Percentiles rank a stretch among this genome's conserved stretches.
phyloP scores from a whole-genome alignment of 768 basidiomycete species.

The Phanerochaete sordida region DNA sequence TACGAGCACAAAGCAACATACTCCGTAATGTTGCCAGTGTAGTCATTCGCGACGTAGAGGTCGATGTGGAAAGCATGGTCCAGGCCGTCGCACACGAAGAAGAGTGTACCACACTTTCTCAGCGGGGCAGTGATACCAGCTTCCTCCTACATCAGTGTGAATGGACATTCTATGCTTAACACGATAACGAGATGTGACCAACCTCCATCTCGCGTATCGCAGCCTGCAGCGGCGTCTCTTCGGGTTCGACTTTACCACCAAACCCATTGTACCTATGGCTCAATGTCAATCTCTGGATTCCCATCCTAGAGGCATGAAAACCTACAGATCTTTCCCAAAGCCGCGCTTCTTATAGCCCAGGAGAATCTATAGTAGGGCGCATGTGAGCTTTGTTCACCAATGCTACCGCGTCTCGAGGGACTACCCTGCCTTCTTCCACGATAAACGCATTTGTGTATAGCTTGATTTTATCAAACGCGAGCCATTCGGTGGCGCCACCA shows the following conservation, averaged over 20 bases:
- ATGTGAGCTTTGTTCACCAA: neutral
- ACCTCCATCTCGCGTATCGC: conserved; percentile 76
- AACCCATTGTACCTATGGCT: conserved; percentile 93
- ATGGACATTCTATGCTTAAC: neutral
- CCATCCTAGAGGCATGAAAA: too few species aligned
- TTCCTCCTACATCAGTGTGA: conserved; percentile 59
- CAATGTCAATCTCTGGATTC: too few species aligned
- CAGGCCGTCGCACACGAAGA: conserved; percentile 54
- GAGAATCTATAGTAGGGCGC: conserved; percentile 45
- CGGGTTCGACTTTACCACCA: conserved; percentile 80
- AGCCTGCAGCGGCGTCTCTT: conserved; percentile 65
- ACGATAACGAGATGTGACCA: neutral
- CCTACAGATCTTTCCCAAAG: conserved; percentile 62
- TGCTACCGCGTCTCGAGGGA: neutral
- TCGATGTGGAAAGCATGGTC: conserved; percentile 71
- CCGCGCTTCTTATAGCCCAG: conserved; percentile 81
- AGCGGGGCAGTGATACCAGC: conserved; percentile 68
- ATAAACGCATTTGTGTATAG: conserved; percentile 74
- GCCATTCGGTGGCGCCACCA: conserved; percentile 51
- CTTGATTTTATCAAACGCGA: conserved; percentile 35
- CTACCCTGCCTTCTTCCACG: conserved; percentile 36
- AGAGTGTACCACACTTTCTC: conserved; percentile 57
- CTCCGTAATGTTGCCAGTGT: conserved; percentile 63
- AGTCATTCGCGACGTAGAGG: conserved; percentile 62
- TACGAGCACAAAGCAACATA: conserved; percentile 31